A percentile compares a stretch with the other conserved stretches of the same genome.
phyloP scores from a whole-genome alignment of 352 stramenopile species.

The Globisporangium radiosum region DNA sequence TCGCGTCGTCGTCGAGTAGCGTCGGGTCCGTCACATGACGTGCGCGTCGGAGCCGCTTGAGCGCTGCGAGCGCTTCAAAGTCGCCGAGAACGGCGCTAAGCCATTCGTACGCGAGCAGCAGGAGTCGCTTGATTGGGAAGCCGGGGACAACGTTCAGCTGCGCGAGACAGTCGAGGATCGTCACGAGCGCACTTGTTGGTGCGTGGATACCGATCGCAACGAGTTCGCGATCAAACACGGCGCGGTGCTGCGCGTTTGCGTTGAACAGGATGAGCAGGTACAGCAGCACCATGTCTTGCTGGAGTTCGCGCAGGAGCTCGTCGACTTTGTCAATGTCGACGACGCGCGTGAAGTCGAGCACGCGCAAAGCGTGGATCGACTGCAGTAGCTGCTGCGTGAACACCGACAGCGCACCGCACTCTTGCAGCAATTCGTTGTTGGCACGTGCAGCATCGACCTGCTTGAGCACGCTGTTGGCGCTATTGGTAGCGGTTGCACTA shows the following conservation, averaged over 20 bases:
- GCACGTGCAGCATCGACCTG: constrained; percentile 48
- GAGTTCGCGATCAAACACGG: constrained; percentile 63
- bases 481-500: not conserved
- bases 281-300: constrained; percentile 74
- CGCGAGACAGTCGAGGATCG: constrained; percentile 67
- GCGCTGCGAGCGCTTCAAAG: constrained; percentile 37
- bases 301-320: constrained; percentile 50
- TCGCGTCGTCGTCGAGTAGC: constrained; percentile 45
- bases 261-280: constrained; percentile 78
- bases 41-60: constrained; percentile 45
- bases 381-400: constrained; percentile 56
- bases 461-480: constrained; percentile 11
- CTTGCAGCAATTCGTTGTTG: constrained; percentile 71
- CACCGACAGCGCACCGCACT: constrained; percentile 60
- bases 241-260: constrained; percentile 40
- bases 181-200: constrained; percentile 52
- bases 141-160: constrained; percentile 64
- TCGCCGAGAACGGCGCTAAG: constrained; percentile 47
- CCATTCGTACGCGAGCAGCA: constrained; percentile 73
- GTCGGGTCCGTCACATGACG: constrained; percentile 30
- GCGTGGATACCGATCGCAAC: constrained; percentile 51
- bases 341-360: constrained; percentile 69
- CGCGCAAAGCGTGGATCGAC: constrained; percentile 58
- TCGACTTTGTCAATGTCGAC: constrained; percentile 57
- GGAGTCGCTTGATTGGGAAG: constrained; percentile 72